A percentile compares a stretch with the other conserved stretches of the same genome.
phyloP scores from a whole-genome alignment of 2,329 filamentous ascomycete genomes.

The Chaetomiaceae sp. region DNA sequence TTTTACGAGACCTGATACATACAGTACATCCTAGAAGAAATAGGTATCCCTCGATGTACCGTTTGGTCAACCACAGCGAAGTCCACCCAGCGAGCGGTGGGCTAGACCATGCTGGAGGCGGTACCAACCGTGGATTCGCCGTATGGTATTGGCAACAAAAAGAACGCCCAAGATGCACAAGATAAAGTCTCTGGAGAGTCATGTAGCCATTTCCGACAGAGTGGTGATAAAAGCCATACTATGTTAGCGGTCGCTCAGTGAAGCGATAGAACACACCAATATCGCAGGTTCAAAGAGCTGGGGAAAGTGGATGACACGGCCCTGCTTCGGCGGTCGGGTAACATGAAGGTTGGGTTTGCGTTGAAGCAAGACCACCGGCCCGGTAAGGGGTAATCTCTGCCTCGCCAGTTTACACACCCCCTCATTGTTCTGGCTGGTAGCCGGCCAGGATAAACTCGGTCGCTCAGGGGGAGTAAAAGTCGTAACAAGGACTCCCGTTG shows the following conservation, averaged over 20 bases:
- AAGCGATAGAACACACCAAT: too few relatives aligned
- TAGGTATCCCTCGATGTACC: neutral
- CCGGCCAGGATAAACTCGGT: too few relatives aligned
- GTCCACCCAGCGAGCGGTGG: conserved; percentile 18
- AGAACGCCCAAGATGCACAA: conserved; percentile 1
- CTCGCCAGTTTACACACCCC: too few relatives aligned
- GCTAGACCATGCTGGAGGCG: conserved; percentile 19
- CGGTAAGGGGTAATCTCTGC: too few relatives aligned
- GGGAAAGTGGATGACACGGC: too few relatives aligned
- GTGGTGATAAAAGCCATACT: neutral
- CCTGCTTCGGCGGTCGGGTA: too few relatives aligned
- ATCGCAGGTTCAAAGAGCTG: too few relatives aligned
- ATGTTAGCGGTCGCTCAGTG: too few relatives aligned
- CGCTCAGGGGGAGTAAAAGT: neutral
- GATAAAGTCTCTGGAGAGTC: neutral
- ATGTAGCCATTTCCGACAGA: neutral
- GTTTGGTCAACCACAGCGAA: conserved; percentile 15
- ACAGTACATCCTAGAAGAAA: conserved; percentile 9
- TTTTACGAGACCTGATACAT: neutral
- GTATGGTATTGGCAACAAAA: neutral
- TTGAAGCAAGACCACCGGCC: too few relatives aligned
- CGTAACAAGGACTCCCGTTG: conserved; percentile 1
- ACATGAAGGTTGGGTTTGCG: too few relatives aligned
- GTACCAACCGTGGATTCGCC: conserved; percentile 13
- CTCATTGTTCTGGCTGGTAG: too few relatives aligned